These are phyloP conservation scores for Phytophthora palmivora DNA, from an alignment of 352 stramenopile species.

Conservation along the genomic window DNA sequence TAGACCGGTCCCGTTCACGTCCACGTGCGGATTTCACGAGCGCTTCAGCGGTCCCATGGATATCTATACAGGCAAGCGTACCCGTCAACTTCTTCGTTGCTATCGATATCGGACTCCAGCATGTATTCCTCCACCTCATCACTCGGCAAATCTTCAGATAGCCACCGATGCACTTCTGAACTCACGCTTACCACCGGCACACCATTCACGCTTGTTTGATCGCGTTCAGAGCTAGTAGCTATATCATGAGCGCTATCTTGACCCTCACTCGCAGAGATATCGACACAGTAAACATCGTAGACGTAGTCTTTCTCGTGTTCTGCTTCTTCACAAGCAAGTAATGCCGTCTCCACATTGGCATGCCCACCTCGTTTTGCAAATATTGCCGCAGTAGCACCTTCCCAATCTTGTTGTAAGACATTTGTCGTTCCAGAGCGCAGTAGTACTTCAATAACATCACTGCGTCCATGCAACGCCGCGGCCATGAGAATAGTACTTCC, in stretches of 20 bases:
- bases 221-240: constrained; percentile 17
- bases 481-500: constrained; percentile 83
- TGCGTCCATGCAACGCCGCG: constrained; percentile 72
- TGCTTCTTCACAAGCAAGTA: constrained; percentile 77
- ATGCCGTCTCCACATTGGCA: constrained; percentile 60
- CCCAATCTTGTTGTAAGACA: constrained; percentile 72
- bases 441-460: constrained; percentile 81
- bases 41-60: constrained; percentile 34
- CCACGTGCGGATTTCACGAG: constrained; percentile 5
- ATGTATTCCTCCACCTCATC: constrained; percentile 80
- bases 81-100: constrained; percentile 71
- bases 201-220: constrained; percentile 27
- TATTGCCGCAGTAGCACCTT: constrained; percentile 53
- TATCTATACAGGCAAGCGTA: constrained; percentile 53
- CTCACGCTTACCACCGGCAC: constrained; percentile 75
- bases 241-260: constrained; percentile 22
- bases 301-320: constrained; percentile 85
- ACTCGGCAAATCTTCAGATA: constrained; percentile 62
- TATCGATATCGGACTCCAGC: constrained; percentile 80
- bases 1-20: constrained; percentile 18
- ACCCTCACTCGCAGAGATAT: constrained; percentile 57
- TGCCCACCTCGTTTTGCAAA: constrained; percentile 72
- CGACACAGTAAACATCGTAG: constrained; percentile 88
- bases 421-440: constrained; percentile 53
- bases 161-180: constrained; percentile 79